phyloP scores from a whole-genome alignment of 495 filamentous ascomycete species.

The Terfezia boudieri region DNA sequence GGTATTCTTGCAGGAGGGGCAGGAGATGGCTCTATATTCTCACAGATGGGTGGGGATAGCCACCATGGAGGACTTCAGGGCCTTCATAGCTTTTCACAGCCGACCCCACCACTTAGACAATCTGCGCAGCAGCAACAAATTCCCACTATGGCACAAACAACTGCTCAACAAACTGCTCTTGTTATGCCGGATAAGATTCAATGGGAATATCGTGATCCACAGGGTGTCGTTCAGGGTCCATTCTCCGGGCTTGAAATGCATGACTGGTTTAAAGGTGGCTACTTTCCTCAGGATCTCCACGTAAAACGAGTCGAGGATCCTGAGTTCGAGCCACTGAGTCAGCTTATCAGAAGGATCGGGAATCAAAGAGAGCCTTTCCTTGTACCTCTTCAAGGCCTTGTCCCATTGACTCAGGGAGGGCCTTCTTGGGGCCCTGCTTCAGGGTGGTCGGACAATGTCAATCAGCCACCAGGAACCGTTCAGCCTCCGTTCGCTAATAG shows the following conservation, averaged over 20 bases:
- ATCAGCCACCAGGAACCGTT: conserved; percentile 30
- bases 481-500: conserved; percentile 88
- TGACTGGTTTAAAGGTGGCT: conserved; percentile 97
- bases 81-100: neutral
- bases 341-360: conserved; percentile 83
- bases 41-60: conserved; percentile 5
- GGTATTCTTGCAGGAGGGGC: conserved; percentile 21
- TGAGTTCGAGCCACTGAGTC: conserved; percentile 90
- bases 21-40: conserved; percentile 21
- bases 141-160: conserved; percentile 5
- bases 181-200: conserved; percentile 99
- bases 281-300: conserved; percentile 81
- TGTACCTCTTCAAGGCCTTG: conserved; percentile 82
- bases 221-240: conserved; percentile 75
- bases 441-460: conserved; percentile 22
- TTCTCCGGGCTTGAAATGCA: conserved; percentile 97
- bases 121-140: neutral
- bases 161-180: conserved; percentile 48
- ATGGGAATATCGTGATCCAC: conserved; percentile 93
- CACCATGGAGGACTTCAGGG: neutral
- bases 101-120: neutral
- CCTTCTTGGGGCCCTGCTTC: conserved; percentile 20
- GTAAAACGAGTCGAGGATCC: conserved; percentile 83
- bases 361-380: conserved; percentile 95
- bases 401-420: conserved; percentile 26